Evolutionary conservation across 2,329 filamentous ascomycete genomes (phyloP).

Genomic region (Plectosphaerella sp.): DNA sequence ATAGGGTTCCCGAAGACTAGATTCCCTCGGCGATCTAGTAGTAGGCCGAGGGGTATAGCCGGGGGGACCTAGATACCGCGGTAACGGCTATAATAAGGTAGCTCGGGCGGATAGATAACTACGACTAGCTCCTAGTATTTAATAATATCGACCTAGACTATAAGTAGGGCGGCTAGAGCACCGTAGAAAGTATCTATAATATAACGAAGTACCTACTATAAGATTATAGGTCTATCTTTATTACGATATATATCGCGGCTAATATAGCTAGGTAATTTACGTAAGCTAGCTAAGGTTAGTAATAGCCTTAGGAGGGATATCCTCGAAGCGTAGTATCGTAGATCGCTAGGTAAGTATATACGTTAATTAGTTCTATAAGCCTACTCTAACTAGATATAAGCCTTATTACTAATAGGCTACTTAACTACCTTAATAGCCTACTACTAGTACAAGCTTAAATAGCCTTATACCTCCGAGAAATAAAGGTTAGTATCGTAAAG

Average conservation of each 20-base stretch:
- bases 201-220: slow-evolving; percentile 16
- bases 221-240: slow-evolving; percentile 20
- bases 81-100: slow-evolving; percentile 19
- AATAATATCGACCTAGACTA: slow-evolving; percentile 26
- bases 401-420: slow-evolving; percentile 11
- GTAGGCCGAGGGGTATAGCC: slow-evolving; percentile 8
- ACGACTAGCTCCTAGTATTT: slow-evolving; percentile 25
- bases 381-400: slow-evolving; percentile 9
- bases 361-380: too few species aligned
- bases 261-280: slow-evolving; percentile 15
- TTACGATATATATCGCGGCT: slow-evolving; percentile 19
- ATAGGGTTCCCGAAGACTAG: slow-evolving; percentile 15
- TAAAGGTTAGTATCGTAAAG: slow-evolving; percentile 3
- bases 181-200: slow-evolving; percentile 14
- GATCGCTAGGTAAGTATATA: slow-evolving; percentile 3
- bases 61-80: slow-evolving; percentile 12
- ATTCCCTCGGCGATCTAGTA: slow-evolving; percentile 5
- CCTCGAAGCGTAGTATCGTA: slow-evolving; percentile 17
- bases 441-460: slow-evolving; percentile 19
- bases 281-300: slow-evolving; percentile 15
- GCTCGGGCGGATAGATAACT: slow-evolving; percentile 19
- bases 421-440: slow-evolving; percentile 17
- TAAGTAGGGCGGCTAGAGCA: slow-evolving; percentile 8
- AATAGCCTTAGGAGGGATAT: slow-evolving; percentile 17
- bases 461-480: slow-evolving; percentile 15